A percentile compares a stretch with the other conserved stretches of the same genome.
Conservation (phyloP, 768 basidiomycete genomes). For the Sporobolomyces roseus region DNA sequence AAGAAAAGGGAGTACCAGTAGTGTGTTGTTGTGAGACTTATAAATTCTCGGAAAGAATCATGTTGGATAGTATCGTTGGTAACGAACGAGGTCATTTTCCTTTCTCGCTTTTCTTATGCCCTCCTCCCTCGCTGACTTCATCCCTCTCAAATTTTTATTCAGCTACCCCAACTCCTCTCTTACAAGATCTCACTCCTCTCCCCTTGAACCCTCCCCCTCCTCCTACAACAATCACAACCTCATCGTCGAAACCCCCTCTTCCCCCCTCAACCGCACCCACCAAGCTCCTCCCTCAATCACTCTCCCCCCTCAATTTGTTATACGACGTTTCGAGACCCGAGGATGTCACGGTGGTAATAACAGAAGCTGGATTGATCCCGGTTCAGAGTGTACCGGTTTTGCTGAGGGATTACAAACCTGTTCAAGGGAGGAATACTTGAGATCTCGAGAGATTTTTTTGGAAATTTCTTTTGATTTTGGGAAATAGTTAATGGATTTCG, state of each 20-base stretch:
- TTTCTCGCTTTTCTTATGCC: not conserved
- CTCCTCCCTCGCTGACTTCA: not conserved
- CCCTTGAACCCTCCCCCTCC: constrained; percentile 47
- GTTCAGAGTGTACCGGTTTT: constrained; percentile 44
- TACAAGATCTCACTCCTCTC: constrained; percentile 35
- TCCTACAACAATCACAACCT: constrained; percentile 47
- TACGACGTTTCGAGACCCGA: constrained; percentile 92
- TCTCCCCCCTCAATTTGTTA: constrained; percentile 77
- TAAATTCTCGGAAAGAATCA: constrained; percentile 89
- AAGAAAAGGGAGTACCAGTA: constrained; percentile 80
- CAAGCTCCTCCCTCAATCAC: constrained; percentile 50
- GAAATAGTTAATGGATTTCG: no score
- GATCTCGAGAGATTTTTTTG: no score
- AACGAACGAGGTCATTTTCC: constrained; percentile 78
- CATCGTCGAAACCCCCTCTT: constrained; percentile 32
- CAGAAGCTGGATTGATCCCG: constrained; percentile 80
- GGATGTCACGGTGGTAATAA: constrained; percentile 91
- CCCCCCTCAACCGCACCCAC: constrained; percentile 2
- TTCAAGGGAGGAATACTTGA: constrained; percentile 28
- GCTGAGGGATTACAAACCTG: constrained; percentile 45
- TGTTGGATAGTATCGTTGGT: constrained; percentile 88
- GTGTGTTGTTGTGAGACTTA: constrained; percentile 98
- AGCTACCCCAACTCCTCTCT: constrained; percentile 21
- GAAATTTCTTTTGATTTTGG: no score
- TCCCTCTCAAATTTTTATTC: not conserved